A percentile compares a stretch with the other conserved stretches of the same genome.
These are phyloP conservation scores for Grosmannia clavigera DNA, from an alignment of 2,329 filamentous ascomycete genomes.

Conservation along the genomic window DNA sequence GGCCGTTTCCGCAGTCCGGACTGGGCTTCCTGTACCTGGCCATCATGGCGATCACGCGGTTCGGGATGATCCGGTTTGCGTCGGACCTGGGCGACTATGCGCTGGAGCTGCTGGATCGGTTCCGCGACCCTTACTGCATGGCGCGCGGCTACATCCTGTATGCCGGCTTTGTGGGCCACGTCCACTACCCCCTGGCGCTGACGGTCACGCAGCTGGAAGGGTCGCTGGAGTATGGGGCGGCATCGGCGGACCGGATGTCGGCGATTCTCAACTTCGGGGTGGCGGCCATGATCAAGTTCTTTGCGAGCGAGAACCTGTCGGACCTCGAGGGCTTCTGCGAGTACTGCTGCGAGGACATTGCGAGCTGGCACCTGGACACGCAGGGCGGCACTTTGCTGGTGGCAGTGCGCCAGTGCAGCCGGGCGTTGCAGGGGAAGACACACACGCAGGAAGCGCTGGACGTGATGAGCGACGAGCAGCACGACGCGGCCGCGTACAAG, in stretches of 20 bases:
- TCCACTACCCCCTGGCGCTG: constrained; percentile 48
- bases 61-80: constrained; percentile 58
- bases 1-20: constrained; percentile 57
- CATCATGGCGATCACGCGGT: constrained; percentile 54
- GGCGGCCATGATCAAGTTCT: constrained; percentile 53
- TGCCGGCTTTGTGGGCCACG: constrained; percentile 56
- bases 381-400: constrained; percentile 60
- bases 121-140: constrained; percentile 50
- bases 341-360: constrained; percentile 61
- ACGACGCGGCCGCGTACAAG: constrained; percentile 46
- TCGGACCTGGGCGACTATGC: constrained; percentile 51
- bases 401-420: constrained; percentile 50
- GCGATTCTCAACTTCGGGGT: constrained; percentile 62
- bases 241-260: constrained; percentile 57
- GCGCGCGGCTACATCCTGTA: constrained; percentile 59
- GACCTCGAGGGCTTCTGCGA: constrained; percentile 61
- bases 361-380: constrained; percentile 58
- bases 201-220: constrained; percentile 49
- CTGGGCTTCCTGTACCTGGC: constrained; percentile 56
- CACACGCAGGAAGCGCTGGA: constrained; percentile 32
- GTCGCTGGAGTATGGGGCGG: constrained; percentile 52
- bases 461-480: constrained; percentile 57
- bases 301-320: constrained; percentile 53
- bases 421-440: constrained; percentile 67
- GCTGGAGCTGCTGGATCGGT: constrained; percentile 51